Evolutionary conservation across 2,329 filamentous ascomycete genomes (phyloP), one percentile per base, ranked within the genome.

Genomic region (Tolypocladium amazonense): DNA sequence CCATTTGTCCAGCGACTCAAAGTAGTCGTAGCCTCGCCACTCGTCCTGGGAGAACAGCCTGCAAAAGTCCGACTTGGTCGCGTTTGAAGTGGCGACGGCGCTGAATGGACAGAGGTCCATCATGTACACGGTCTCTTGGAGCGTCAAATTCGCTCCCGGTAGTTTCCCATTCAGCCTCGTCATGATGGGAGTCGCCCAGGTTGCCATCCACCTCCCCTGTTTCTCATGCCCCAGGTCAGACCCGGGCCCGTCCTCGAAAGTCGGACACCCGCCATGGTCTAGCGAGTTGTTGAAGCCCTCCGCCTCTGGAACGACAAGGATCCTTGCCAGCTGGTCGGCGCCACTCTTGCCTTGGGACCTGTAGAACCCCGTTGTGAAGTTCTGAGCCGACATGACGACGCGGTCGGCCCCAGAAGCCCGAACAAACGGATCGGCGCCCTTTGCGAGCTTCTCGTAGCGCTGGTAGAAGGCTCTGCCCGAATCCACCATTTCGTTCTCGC

Each of bases 21-120:
- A 88, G 76, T 96, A 96, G 72, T 92, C 87, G 73, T 95, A 96
- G 61, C 82, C 76, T 41, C 77, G 75, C 89, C 90, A 96, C 72
- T 96, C 91, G 0, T 81, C 72, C 18, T 79, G 70, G 0, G 83
- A 86, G 75, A 96, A 96, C 33, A 96, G 77, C 18, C 71, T 70
- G 73, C 92, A 97, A 74, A 96, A 95, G 0, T 78, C 76, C 0
- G 90, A 91, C 12, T 88, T 71, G 1, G 63, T 65, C 1, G 61
- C 63, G 5, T 80, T 74, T 0, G 73, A 68, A 7, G 83, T 78
- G 11, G 87, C 85, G n/a, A 96, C 85, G 0, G 90, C 93, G 65
- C 88, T 82, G 74, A 91, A 96, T 0, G 92, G 87, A 68, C 92
- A 97, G 62, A 96, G 78, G 67, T 96, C 91, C 91, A 97, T 96